A percentile compares a stretch with the other conserved stretches of the same genome.
Evolutionary conservation across 768 basidiomycete species (phyloP).

Genomic region (Tricholoma flavovirens): DNA sequence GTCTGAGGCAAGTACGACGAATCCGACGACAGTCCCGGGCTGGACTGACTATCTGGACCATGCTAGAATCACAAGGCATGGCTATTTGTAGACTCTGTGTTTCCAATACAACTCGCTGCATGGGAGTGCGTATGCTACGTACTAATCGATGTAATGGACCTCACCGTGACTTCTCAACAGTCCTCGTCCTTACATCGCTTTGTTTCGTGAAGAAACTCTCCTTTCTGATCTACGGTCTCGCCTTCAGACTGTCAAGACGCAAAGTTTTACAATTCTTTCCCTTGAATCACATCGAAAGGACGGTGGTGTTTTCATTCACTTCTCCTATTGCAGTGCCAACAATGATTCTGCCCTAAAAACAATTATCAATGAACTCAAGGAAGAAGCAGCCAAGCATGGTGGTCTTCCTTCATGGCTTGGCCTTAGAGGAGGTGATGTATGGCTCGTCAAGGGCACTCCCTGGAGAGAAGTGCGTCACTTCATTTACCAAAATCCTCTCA

Average conservation of each 20-base stretch:
- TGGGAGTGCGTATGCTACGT: constrained; percentile 69
- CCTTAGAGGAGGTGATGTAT: constrained; percentile 43
- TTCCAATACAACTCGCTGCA: constrained; percentile 62
- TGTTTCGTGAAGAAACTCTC: constrained; percentile 54
- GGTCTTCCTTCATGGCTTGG: constrained; percentile 64
- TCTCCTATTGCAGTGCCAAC: constrained; percentile 47
- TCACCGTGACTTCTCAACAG: constrained; percentile 28
- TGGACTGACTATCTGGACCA: neutral
- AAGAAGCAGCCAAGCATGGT: constrained; percentile 40
- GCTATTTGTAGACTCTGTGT: constrained; percentile 74
- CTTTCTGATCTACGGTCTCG: constrained; percentile 41
- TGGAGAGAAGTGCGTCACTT: constrained; percentile 64
- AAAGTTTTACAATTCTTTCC: constrained; percentile 56
- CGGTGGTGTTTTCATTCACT: constrained; percentile 80
- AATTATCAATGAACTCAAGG: constrained; percentile 45
- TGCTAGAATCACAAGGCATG: constrained; percentile 25
- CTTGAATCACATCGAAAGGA: constrained; percentile 70
- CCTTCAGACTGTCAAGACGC: constrained; percentile 46
- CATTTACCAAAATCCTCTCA: neutral
- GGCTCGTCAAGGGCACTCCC: constrained; percentile 73
- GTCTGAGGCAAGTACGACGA: neutral
- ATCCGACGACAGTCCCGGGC: neutral
- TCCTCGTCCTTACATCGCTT: constrained; percentile 57
- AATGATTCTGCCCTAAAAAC: constrained; percentile 36
- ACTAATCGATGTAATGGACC: neutral